phyloP scores from a whole-genome alignment of 768 basidiomycete genomes.

The Candolleomyces aberdarensis region DNA sequence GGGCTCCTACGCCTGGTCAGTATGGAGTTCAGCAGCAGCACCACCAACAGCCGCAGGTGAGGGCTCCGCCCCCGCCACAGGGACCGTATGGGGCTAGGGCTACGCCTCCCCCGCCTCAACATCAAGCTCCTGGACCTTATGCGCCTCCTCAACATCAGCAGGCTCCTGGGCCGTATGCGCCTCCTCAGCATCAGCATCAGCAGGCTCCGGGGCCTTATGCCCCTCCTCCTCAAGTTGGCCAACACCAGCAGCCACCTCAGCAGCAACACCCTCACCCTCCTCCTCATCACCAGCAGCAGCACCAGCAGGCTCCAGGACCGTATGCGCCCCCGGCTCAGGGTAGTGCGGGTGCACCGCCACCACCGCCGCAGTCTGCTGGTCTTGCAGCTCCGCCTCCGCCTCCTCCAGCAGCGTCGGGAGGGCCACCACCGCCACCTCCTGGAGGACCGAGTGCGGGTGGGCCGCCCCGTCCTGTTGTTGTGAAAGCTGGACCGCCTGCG shows the following conservation, averaged over 20 bases:
- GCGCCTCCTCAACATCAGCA: slow-evolving; percentile 23
- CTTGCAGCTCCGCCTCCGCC: too few species aligned
- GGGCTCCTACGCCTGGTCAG: slow-evolving; percentile 46
- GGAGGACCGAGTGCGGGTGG: slow-evolving; percentile 29
- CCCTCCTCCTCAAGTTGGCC: slow-evolving; percentile 20
- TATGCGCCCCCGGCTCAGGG: slow-evolving; percentile 29
- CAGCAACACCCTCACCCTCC: slow-evolving; percentile 16
- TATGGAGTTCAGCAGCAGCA: slow-evolving; percentile 30
- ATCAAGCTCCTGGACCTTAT: slow-evolving; percentile 17
- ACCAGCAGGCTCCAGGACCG: slow-evolving; percentile 25
- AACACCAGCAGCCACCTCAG: slow-evolving; percentile 11
- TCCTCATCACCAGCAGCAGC: slow-evolving; percentile 18
- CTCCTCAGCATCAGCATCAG: slow-evolving; percentile 14
- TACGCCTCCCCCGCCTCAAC: slow-evolving; percentile 16
- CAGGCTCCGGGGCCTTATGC: slow-evolving; percentile 10
- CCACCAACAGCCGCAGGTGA: slow-evolving; percentile 38
- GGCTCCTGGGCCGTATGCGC: slow-evolving; percentile 14
- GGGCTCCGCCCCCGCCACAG: slow-evolving; percentile 39
- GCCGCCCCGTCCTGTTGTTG: slow-evolving; percentile 15
- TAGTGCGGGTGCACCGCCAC: slow-evolving; percentile 16
- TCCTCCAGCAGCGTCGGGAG: too few species aligned
- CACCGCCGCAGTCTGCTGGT: slow-evolving; percentile 9
- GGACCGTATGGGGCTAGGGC: slow-evolving; percentile 16
- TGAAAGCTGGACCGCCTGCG: slow-evolving; percentile 25
- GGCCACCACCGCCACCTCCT: slow-evolving; percentile 9